Conservation (phyloP, 805 yeast genomes). For the Saturnispora quitensis region DNA sequence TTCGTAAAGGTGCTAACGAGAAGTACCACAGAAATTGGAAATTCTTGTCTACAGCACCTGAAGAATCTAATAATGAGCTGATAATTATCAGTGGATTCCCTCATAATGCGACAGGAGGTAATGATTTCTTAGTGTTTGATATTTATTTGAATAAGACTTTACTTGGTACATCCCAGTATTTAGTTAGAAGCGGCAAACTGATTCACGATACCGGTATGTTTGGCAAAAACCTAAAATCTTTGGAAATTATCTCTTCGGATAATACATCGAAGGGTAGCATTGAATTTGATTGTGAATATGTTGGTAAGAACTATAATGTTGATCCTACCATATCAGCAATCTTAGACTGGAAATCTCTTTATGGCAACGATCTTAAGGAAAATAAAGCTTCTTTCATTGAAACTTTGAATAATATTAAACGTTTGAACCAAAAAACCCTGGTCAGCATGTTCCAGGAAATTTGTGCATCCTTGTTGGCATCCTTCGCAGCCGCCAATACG, state of each 20-base stretch:
- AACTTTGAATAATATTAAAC: slow-evolving; percentile 41
- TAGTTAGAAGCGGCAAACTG: slow-evolving; percentile 23
- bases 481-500: slow-evolving; percentile 17
- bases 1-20: slow-evolving; percentile 65
- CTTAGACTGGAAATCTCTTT: slow-evolving; percentile 42
- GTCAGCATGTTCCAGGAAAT: slow-evolving; percentile 55
- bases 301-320: slow-evolving; percentile 58
- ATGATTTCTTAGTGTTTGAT: slow-evolving; percentile 46
- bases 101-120: slow-evolving; percentile 28
- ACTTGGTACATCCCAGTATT: slow-evolving; percentile 49
- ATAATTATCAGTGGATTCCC: slow-evolving; percentile 52
- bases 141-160: slow-evolving; percentile 56
- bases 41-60: slow-evolving; percentile 62
- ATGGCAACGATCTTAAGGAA: slow-evolving; percentile 33
- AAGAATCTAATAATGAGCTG: slow-evolving; percentile 64
- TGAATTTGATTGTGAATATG: slow-evolving; percentile 53
- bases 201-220: slow-evolving; percentile 28
- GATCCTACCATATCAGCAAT: slow-evolving; percentile 47
- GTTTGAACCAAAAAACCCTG: slow-evolving; percentile 43
- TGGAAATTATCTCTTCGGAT: slow-evolving; percentile 35
- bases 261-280: slow-evolving; percentile 35
- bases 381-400: slow-evolving; percentile 36
- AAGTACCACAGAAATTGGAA: slow-evolving; percentile 46
- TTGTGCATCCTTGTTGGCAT: slow-evolving; percentile 31
- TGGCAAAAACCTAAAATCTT: slow-evolving; percentile 31